Percentiles rank a stretch among this genome's conserved stretches.
Conservation (phyloP, 352 stramenopile genomes). For the Achlya hypogyna region DNA sequence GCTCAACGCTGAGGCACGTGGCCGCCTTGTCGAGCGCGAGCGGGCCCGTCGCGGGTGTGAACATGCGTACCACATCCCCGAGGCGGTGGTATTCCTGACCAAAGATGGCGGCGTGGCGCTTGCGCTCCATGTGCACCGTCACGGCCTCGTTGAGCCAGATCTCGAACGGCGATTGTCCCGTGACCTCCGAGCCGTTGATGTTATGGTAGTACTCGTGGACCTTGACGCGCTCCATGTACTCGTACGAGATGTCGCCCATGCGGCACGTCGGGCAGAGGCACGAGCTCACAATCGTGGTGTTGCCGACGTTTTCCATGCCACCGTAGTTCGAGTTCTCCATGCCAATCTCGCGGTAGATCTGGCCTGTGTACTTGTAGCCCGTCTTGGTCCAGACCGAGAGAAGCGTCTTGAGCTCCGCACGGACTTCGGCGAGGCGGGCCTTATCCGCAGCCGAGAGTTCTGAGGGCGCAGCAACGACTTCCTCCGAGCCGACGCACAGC, state of each 20-base stretch:
- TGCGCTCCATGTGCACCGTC: constrained; percentile 73
- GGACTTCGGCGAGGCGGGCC: constrained; percentile 36
- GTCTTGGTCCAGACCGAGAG: constrained; percentile 68
- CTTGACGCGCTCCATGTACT: constrained; percentile 79
- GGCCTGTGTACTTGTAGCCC: constrained; percentile 74
- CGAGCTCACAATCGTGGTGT: constrained; percentile 71
- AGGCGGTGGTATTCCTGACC: constrained; percentile 60
- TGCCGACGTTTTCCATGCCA: constrained; percentile 74
- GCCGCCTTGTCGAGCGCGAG: constrained; percentile 59
- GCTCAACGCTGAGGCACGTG: constrained; percentile 59
- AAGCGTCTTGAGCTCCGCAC: constrained; percentile 48
- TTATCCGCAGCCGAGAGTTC: constrained; percentile 32
- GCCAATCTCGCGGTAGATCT: constrained; percentile 69
- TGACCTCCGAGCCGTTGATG: constrained; percentile 72
- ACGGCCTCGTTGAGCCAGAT: constrained; percentile 78
- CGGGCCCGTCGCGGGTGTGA: constrained; percentile 55
- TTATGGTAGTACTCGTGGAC: constrained; percentile 82
- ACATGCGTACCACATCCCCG: constrained; percentile 66
- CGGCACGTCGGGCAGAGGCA: constrained; percentile 60
- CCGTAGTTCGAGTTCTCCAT: constrained; percentile 82
- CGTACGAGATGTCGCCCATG: constrained; percentile 67
- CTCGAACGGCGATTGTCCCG: constrained; percentile 69
- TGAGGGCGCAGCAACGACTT: constrained; percentile 21
- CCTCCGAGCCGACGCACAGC: constrained; percentile 46
- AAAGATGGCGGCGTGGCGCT: constrained; percentile 53